Conservation (phyloP, 2,329 filamentous ascomycete species). For the Ophiocordyceps unilateralis region DNA sequence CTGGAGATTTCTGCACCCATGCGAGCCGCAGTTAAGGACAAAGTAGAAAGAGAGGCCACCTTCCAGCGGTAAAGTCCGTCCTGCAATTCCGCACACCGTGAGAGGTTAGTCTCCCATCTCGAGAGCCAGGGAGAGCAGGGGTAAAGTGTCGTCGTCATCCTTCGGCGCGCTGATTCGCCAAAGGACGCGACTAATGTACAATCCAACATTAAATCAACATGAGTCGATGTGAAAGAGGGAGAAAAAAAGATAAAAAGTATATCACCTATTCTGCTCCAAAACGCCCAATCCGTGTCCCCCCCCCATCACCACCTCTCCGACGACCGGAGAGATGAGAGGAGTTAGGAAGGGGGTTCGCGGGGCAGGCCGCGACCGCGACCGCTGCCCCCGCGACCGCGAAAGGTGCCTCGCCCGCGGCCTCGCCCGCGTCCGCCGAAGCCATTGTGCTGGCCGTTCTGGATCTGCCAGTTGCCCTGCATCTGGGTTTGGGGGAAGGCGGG, state of each 20-base stretch:
- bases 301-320: not conserved
- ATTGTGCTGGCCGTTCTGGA: slow-evolving; percentile 20
- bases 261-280: slow-evolving; percentile 2
- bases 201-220: slow-evolving; percentile 18
- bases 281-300: not conserved
- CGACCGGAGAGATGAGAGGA: slow-evolving; percentile 8
- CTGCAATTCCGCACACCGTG: not conserved
- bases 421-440: slow-evolving; percentile 14
- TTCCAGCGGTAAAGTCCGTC: not conserved
- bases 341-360: slow-evolving; percentile 17
- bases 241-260: not conserved
- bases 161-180: slow-evolving; percentile 19
- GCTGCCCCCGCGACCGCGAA: slow-evolving; percentile 18
- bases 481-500: slow-evolving; percentile 7
- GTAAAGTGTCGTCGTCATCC: slow-evolving; percentile 6
- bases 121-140: not conserved
- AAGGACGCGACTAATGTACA: slow-evolving; percentile 23
- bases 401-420: slow-evolving; percentile 20
- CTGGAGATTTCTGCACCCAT: slow-evolving; percentile 9
- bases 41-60: slow-evolving; percentile 4
- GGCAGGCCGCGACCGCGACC: slow-evolving; percentile 19
- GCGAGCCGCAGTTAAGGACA: slow-evolving; percentile 4
- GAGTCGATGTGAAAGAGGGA: slow-evolving; percentile 6
- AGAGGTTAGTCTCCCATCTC: not conserved
- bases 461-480: slow-evolving; percentile 24